Evolutionary conservation across 2,329 filamentous ascomycete species (phyloP).

Genomic region (Colletotrichum sp.): DNA sequence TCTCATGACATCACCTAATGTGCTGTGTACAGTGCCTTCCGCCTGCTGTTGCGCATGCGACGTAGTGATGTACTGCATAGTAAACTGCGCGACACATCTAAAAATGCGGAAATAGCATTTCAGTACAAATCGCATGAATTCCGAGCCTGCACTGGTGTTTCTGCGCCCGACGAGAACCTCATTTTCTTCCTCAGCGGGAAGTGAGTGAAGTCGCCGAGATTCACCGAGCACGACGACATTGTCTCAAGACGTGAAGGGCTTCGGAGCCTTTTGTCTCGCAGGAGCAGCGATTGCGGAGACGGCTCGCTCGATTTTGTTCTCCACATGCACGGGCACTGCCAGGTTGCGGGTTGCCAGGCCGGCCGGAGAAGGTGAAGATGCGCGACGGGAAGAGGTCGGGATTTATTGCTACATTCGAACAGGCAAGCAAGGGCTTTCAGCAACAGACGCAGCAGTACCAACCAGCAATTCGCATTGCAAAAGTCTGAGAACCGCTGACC

Average conservation of each 20-base stretch:
- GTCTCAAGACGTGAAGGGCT: neutral
- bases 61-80: neutral
- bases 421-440: neutral
- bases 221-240: neutral
- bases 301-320: neutral
- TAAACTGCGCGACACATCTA: neutral
- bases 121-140: neutral
- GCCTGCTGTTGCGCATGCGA: neutral
- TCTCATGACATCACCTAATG: constrained; percentile 11
- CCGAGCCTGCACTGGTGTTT: neutral
- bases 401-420: constrained; percentile 19
- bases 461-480: neutral
- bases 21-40: neutral
- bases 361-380: neutral
- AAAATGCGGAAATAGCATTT: neutral
- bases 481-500: neutral
- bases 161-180: neutral
- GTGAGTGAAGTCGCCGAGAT: neutral
- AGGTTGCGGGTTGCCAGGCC: neutral
- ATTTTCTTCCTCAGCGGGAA: neutral
- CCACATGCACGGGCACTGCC: neutral
- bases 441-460: neutral
- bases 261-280: neutral
- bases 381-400: neutral
- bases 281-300: neutral